A percentile compares a stretch with the other conserved stretches of the same genome.
Conservation (phyloP, 305 asterid genomes). For the Fraxinus xanthoxyloides region DNA sequence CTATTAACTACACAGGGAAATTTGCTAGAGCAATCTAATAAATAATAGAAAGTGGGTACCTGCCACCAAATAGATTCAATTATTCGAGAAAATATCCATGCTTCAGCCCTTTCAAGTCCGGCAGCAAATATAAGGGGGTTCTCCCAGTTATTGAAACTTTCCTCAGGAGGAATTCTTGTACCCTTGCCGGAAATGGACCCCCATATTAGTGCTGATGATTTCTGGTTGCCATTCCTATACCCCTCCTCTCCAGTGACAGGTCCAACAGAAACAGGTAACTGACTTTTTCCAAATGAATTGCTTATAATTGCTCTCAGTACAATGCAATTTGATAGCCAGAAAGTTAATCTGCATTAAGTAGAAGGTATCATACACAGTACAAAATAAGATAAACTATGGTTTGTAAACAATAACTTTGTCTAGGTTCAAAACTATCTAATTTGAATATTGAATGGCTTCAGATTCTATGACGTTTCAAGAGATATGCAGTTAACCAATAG, state of each 20-base stretch:
- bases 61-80: constrained; percentile 95
- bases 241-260: constrained; percentile 26
- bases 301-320: constrained; percentile 64
- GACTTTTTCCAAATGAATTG: constrained; percentile 39
- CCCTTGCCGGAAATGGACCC: constrained; percentile 39
- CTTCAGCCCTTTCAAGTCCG: constrained; percentile 66
- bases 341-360: constrained; percentile 57
- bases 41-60: constrained; percentile 35
- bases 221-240: constrained; percentile 31
- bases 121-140: constrained; percentile 43
- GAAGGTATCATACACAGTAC: neutral
- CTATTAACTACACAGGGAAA: neutral
- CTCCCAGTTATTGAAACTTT: constrained; percentile 49
- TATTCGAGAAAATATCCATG: constrained; percentile 75
- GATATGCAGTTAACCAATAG: neutral
- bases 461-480: neutral
- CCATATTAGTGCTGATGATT: constrained; percentile 51
- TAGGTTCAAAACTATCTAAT: neutral
- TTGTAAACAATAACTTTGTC: neutral
- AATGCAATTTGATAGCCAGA: constrained; percentile 76
- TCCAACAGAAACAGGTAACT: constrained; percentile 35
- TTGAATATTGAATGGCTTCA: neutral
- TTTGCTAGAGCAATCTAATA: constrained; percentile 7
- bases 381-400: constrained; percentile 2
- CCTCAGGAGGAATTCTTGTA: constrained; percentile 26